These are phyloP conservation scores for Ogataea haglerorum DNA, from an alignment of 805 yeast genomes.

Conservation along the genomic window DNA sequence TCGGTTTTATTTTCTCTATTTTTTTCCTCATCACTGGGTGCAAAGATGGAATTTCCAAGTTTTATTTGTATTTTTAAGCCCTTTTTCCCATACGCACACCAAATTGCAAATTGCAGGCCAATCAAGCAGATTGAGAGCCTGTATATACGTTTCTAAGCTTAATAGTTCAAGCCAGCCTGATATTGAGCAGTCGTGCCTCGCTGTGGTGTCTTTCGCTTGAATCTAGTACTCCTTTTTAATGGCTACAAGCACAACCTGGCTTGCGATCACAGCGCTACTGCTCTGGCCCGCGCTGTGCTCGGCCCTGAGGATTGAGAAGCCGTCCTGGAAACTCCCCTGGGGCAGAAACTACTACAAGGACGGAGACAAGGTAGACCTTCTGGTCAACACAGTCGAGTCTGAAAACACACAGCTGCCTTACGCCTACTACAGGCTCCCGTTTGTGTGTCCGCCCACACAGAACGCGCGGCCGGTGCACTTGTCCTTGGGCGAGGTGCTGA, in stretches of 20 bases:
- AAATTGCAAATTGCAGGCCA: neutral
- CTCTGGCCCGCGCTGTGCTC: conserved; percentile 2
- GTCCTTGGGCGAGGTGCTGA: conserved; percentile 70
- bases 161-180: neutral
- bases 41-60: conserved; percentile 4
- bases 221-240: neutral
- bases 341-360: conserved; percentile 36
- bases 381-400: conserved; percentile 76
- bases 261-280: conserved; percentile 2
- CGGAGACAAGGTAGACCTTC: conserved; percentile 64
- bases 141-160: neutral
- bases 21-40: neutral
- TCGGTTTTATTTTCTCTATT: too few species aligned
- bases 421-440: conserved; percentile 73
- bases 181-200: neutral
- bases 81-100: neutral
- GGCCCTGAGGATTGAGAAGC: conserved; percentile 12
- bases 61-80: conserved; percentile 8
- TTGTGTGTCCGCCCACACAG: conserved; percentile 67
- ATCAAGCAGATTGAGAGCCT: neutral
- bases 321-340: conserved; percentile 26
- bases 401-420: conserved; percentile 74
- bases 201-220: conserved; percentile 2
- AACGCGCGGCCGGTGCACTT: conserved; percentile 58
- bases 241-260: conserved; percentile 1